Evolutionary conservation across 441 rosid genomes (phyloP), one percentile per base, ranked within the genome.

Genomic region (Metrosideros polymorpha): DNA sequence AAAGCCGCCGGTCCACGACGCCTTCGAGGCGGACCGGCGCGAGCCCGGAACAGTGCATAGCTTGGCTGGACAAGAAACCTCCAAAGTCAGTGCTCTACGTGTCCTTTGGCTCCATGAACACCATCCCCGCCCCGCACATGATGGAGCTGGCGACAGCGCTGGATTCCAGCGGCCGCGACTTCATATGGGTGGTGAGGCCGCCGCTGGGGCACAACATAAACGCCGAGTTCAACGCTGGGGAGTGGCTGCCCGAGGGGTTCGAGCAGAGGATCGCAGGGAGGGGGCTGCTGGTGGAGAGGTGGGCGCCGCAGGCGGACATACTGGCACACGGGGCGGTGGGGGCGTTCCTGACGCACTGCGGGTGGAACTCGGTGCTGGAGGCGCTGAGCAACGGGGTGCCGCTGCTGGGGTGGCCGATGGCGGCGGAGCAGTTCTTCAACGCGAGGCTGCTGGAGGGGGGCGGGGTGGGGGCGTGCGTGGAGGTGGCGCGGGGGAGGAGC

Each of bases 321-420:
- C 85, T 95, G 89, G 84, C 90, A 6, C 98, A 95, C 84, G 89
- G 85, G 84, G 91, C 98, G 7, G 86, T 88, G 7, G 51, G 92
- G 63, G 95, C 90, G 57, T 95, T 95, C 87, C 49, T 95, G 89
- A 95, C 94, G 83, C 98, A 95, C 82, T 95, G 98, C 76, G 98
- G 98, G 32, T 95, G 98, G 98, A 95, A 95, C 87, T 94, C 98
- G 7, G 92, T 89, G 85, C 92, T 95, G 42, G 98, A 95, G 85
- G 88, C 95, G 4, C 86, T 95, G 32, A 92, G 90, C 84, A 55
- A 86, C 50, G 98, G 98, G 9, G 94, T 95, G 77, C 95, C 97
- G 29, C 52, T 95, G 86, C 87, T 95, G 3, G 97, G 98, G 17
- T 95, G 98, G 98, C 92, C 92, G 0, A 92, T 95, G 96, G 96